Evolutionary conservation across 108 stramenopile genomes (phyloP), one percentile per base, ranked within the genome.

Genomic region (Licmophora abbreviata): DNA sequence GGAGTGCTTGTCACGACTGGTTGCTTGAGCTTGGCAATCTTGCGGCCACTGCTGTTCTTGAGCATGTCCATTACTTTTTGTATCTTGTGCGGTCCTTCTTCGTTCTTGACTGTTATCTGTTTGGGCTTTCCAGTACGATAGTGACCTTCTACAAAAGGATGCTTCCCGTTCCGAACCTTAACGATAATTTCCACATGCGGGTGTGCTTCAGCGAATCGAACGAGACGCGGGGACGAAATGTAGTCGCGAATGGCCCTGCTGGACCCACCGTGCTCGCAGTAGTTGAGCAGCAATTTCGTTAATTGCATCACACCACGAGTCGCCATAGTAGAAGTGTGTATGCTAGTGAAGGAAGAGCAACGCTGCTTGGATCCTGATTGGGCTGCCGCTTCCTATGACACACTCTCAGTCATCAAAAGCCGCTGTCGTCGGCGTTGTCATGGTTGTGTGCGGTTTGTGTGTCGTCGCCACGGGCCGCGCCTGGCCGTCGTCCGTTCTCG

Each of bases 221-320:
- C 45, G 43, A 91, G 51, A 22, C 67, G 61, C 10, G 69, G 75
- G 17, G 76, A 57, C 33, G 35, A 41, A 44, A 91, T 62, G 68
- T 71, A 91, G 4, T 71, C 58, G 1, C 89, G 82, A 7, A 87
- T 54, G 50, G 73, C 51, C 38, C 63, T 23, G 34, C 81, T 83
- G 21, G 85, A 87, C 37, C 89, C 89, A 11, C 85, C 85, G 38
- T 72, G 61, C 52, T 91, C 89, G 63, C 89, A 86, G 64, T 86
- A 91, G 29, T 68, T 68, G 15, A 91, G 48, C 37, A 58, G 50
- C 44, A 91, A 66, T 55, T 83, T 84, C 57, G 69, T 52, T 23
- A 83, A 71, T 59, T 91, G 89, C 34, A 63, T 68, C 24, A 91
- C 61, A 29, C 89, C 89, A 27, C 89, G 69, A 36, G 89, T 91